Conservation (phyloP, 1,139 yeast genomes). For the Sugiyamaella sp. region DNA sequence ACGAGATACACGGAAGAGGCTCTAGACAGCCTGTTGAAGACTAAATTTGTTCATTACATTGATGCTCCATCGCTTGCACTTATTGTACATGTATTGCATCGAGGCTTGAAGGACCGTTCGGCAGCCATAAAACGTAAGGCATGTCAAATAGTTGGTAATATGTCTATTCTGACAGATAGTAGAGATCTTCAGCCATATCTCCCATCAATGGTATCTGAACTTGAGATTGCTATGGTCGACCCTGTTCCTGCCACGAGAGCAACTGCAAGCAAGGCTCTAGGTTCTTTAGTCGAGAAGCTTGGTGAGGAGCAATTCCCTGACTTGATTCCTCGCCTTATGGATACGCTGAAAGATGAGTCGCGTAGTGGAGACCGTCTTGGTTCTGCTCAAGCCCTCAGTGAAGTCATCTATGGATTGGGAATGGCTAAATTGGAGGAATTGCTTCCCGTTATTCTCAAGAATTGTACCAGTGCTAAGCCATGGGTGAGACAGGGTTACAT, state of each 20-base stretch:
- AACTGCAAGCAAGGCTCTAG: constrained; percentile 96
- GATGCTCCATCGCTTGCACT: constrained; percentile 98
- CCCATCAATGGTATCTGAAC: constrained; percentile 71
- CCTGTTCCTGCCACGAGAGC: constrained; percentile 98
- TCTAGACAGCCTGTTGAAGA: constrained; percentile 78
- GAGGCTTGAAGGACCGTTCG: constrained; percentile 94
- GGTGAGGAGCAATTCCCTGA: constrained; percentile 97
- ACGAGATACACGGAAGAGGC: constrained; percentile 87
- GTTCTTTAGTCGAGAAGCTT: constrained; percentile 91
- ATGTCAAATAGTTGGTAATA: constrained; percentile 96
- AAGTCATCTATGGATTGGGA: constrained; percentile 91
- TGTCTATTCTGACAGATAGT: constrained; percentile 93
- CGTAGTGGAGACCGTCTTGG: constrained; percentile 93
- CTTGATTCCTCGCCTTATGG: constrained; percentile 78
- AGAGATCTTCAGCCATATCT: constrained; percentile 85
- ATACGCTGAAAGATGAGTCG: constrained; percentile 75
- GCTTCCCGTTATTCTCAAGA: constrained; percentile 76
- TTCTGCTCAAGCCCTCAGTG: constrained; percentile 95
- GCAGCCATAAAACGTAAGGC: constrained; percentile 92
- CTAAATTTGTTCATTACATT: constrained; percentile 95
- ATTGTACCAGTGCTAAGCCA: constrained; percentile 65
- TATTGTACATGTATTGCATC: constrained; percentile 88
- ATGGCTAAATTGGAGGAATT: constrained; percentile 82
- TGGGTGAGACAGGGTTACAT: constrained; percentile 89
- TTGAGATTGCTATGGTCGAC: constrained; percentile 95